Evolutionary conservation across 805 yeast genomes (phyloP).

Genomic region (Saccharomycopsis lassenensis): DNA sequence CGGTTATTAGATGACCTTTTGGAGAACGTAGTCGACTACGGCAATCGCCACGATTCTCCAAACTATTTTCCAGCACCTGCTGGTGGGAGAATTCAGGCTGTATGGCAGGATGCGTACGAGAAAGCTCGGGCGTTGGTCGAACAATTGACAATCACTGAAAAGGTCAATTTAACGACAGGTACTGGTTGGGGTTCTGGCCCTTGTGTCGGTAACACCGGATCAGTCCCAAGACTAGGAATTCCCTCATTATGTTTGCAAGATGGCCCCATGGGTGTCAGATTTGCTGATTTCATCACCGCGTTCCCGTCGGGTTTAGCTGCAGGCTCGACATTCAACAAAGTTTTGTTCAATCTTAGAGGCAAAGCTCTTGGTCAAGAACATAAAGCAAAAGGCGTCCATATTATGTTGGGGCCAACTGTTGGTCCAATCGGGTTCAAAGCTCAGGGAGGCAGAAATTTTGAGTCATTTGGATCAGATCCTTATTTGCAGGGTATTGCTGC

Average conservation of each 20-base stretch:
- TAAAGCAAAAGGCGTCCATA: constrained; percentile 42
- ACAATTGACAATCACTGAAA: constrained; percentile 46
- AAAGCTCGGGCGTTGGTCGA: constrained; percentile 45
- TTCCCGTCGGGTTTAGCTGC: constrained; percentile 51
- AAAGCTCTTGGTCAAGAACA: constrained; percentile 47
- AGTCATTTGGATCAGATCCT: constrained; percentile 53
- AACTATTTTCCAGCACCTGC: constrained; percentile 16
- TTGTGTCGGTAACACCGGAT: constrained; percentile 51
- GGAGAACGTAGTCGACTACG: constrained; percentile 9
- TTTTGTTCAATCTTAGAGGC: constrained; percentile 40
- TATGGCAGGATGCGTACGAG: constrained; percentile 47
- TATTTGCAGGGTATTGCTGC: constrained; percentile 47
- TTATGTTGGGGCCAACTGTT: constrained; percentile 44
- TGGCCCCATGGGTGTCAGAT: constrained; percentile 51
- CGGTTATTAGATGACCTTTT: constrained; percentile 5
- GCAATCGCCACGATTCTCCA: constrained; percentile 6
- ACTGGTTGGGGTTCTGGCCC: constrained; percentile 56
- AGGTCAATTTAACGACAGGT: constrained; percentile 53
- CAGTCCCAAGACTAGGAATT: constrained; percentile 42
- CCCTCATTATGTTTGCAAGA: constrained; percentile 50
- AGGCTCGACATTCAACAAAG: constrained; percentile 47
- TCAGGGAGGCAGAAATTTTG: constrained; percentile 57
- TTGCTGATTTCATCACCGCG: constrained; percentile 43
- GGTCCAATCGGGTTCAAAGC: constrained; percentile 57
- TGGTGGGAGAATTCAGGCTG: constrained; percentile 36